Evolutionary conservation across 257 asterid species (phyloP).

Genomic region (Gynochthodes officinalis): DNA sequence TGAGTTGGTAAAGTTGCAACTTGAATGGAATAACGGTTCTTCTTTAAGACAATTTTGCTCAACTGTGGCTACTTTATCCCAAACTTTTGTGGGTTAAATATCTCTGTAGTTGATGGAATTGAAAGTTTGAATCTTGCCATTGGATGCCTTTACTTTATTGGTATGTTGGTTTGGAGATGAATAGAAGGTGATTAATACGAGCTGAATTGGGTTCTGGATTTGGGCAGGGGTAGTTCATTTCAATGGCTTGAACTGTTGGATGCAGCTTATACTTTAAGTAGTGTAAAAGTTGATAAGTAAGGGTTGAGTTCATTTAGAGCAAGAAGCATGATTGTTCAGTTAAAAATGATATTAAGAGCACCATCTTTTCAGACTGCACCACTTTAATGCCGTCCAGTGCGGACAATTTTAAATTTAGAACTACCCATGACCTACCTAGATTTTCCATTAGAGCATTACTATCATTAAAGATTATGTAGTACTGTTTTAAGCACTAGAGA

Average conservation of each 20-base stretch:
- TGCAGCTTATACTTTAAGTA: background rate
- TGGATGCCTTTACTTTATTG: background rate
- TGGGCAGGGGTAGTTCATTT: background rate
- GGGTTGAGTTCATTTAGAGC: background rate
- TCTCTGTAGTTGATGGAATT: background rate
- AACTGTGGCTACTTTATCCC: background rate
- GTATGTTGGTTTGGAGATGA: background rate
- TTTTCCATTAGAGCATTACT: slow-evolving; percentile 6
- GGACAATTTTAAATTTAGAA: background rate
- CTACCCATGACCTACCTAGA: slow-evolving; percentile 12
- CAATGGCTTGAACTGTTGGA: background rate
- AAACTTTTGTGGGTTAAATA: background rate
- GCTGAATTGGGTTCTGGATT: background rate
- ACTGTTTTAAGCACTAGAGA: background rate
- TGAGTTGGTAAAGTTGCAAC: background rate
- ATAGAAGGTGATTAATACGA: background rate
- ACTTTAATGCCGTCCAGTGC: background rate
- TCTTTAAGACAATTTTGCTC: background rate
- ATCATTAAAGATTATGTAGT: background rate
- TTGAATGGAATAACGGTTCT: background rate
- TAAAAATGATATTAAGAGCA: background rate
- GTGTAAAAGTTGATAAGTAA: background rate
- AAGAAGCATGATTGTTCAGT: background rate
- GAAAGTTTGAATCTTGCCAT: background rate
- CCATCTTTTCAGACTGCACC: background rate